These are phyloP conservation scores for Dioscorea cayenensis DNA, from an alignment of 116 monocot genomes.

Conservation along the genomic window DNA sequence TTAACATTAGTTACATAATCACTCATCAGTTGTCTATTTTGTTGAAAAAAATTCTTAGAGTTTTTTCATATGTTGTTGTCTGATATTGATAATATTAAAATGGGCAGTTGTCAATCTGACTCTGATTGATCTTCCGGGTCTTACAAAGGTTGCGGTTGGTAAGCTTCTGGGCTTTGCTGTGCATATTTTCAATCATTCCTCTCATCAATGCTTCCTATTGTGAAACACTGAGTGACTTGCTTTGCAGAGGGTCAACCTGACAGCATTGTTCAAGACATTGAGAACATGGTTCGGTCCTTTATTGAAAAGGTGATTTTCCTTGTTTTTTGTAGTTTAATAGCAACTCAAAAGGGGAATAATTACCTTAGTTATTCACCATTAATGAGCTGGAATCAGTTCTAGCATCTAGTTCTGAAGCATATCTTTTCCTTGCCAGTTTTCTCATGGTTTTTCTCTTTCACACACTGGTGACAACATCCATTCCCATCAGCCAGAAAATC, in stretches of 20 bases:
- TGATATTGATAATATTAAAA: conserved; percentile 11
- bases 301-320: conserved; percentile 65
- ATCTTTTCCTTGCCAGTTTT: no score
- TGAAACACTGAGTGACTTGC: background rate
- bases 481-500: no score
- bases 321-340: background rate
- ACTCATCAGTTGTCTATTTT: background rate
- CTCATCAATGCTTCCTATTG: background rate
- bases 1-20: background rate
- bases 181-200: background rate
- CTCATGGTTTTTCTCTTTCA: conserved; percentile 1
- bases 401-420: no score
- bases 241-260: conserved; percentile 79
- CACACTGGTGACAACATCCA: background rate
- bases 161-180: conserved; percentile 12
- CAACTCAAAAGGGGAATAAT: background rate
- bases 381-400: background rate
- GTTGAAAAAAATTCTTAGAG: background rate
- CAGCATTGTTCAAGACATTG: conserved; percentile 73
- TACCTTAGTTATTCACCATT: background rate
- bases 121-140: conserved; percentile 91
- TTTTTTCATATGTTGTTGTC: background rate
- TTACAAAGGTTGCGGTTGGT: conserved; percentile 97
- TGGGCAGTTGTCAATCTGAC: conserved; percentile 88
- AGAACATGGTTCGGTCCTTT: conserved; percentile 87